Conservation (phyloP, 2,329 filamentous ascomycete genomes). For the Aspergillus tanneri region DNA sequence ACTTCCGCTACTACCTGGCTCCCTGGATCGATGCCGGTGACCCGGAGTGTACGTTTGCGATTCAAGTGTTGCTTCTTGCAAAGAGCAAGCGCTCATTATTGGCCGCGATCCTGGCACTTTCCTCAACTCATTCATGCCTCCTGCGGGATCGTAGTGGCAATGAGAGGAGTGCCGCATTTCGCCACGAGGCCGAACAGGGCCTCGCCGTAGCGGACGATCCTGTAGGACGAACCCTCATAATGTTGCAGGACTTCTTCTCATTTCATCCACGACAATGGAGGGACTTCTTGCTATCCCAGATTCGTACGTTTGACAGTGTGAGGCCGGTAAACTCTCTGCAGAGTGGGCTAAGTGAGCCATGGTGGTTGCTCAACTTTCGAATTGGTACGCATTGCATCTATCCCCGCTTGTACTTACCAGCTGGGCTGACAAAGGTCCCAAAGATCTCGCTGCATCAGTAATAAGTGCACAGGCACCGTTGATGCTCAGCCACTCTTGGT, state of each 20-base stretch:
- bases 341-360: slow-evolving; percentile 18
- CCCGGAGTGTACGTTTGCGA: slow-evolving; percentile 22
- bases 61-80: slow-evolving; percentile 22
- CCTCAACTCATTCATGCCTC: slow-evolving; percentile 17
- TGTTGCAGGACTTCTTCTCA: slow-evolving; percentile 20
- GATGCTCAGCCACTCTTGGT: slow-evolving; percentile 7
- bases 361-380: slow-evolving; percentile 23
- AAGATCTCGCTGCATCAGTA: slow-evolving; percentile 25
- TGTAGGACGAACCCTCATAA: slow-evolving; percentile 16
- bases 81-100: slow-evolving; percentile 19
- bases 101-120: slow-evolving; percentile 22
- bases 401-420: background rate
- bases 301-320: slow-evolving; percentile 8
- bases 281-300: slow-evolving; percentile 4
- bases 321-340: slow-evolving; percentile 4
- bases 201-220: slow-evolving; percentile 15
- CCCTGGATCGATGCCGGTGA: slow-evolving; percentile 29
- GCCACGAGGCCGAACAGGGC: slow-evolving; percentile 20
- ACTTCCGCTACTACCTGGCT: slow-evolving; percentile 26
- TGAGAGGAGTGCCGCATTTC: slow-evolving; percentile 12
- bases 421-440: background rate
- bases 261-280: slow-evolving; percentile 20
- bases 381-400: slow-evolving; percentile 15
- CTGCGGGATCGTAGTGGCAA: slow-evolving; percentile 7
- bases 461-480: slow-evolving; percentile 16